Conservation (phyloP, 2,329 filamentous ascomycete species). For the Blastomyces parvus region DNA sequence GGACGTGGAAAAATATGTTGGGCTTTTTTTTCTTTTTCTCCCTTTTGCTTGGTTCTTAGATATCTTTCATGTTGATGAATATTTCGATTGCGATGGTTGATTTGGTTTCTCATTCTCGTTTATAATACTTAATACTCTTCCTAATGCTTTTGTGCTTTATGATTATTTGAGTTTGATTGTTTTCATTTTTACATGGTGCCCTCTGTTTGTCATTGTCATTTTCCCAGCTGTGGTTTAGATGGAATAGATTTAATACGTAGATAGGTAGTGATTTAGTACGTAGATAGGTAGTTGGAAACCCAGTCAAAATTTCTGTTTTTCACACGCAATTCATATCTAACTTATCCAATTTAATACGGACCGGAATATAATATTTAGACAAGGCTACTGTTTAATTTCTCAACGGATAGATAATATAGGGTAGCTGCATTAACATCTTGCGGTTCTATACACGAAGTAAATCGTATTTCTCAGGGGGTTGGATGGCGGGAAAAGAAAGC, state of each 20-base stretch:
- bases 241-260: not conserved
- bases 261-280: not conserved
- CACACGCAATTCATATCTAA: no score
- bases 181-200: not conserved
- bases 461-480: no score
- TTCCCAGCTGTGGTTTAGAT: not conserved
- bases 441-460: no score
- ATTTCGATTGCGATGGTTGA: not conserved
- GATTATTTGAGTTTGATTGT: not conserved
- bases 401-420: not conserved
- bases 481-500: no score
- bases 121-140: constrained; percentile 1
- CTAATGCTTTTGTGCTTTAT: not conserved
- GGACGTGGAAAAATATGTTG: not conserved
- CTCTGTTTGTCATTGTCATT: not conserved
- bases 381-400: not conserved
- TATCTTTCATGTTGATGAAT: constrained; percentile 6
- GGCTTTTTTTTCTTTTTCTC: not conserved
- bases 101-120: not conserved
- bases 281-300: not conserved
- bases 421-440: not conserved
- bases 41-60: not conserved
- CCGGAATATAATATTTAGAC: not conserved
- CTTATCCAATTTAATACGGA: no score
- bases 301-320: no score